Percentiles rank a stretch among this genome's conserved stretches.
These are phyloP conservation scores for Cladosporium sp. DNA, from an alignment of 2,329 filamentous ascomycete species.

Conservation along the genomic window DNA sequence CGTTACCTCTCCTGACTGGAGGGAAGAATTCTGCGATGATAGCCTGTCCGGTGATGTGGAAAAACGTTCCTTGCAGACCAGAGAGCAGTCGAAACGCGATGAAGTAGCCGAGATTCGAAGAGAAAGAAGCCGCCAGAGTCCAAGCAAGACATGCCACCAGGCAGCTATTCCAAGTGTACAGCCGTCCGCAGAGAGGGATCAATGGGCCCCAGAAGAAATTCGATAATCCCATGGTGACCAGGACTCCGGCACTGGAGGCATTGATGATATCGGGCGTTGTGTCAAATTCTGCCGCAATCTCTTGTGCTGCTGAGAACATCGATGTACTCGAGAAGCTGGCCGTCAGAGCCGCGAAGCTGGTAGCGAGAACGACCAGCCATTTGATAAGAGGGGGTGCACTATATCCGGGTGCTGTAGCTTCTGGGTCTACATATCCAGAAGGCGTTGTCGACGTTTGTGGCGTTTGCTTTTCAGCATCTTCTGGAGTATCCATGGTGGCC, in stretches of 20 bases:
- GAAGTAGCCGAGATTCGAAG: slow-evolving; percentile 64
- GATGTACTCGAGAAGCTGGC: slow-evolving; percentile 69
- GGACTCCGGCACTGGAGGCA: slow-evolving; percentile 65
- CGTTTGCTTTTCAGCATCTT: slow-evolving; percentile 14
- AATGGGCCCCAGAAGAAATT: slow-evolving; percentile 67
- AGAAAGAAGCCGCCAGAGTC: slow-evolving; percentile 64
- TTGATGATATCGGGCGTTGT: slow-evolving; percentile 66
- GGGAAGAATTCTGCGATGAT: slow-evolving; percentile 55
- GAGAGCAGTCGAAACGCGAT: slow-evolving; percentile 68
- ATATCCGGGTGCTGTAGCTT: slow-evolving; percentile 18
- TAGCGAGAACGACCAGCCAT: slow-evolving; percentile 58
- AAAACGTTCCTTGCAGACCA: slow-evolving; percentile 69
- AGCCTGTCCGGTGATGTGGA: slow-evolving; percentile 65
- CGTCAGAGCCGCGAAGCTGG: slow-evolving; percentile 69
- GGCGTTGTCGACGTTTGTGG: slow-evolving; percentile 7
- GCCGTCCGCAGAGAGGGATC: slow-evolving; percentile 42
- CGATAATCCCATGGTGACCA: slow-evolving; percentile 65
- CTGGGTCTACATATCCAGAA: slow-evolving; percentile 8
- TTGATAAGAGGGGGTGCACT: slow-evolving; percentile 40
- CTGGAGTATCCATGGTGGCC: slow-evolving; percentile 4
- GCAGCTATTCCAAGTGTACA: slow-evolving; percentile 50
- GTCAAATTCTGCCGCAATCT: slow-evolving; percentile 60
- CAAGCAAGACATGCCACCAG: slow-evolving; percentile 59
- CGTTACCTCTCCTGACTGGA: slow-evolving; percentile 61
- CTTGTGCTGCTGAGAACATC: slow-evolving; percentile 65